Conservation (phyloP, 2,329 filamentous ascomycete genomes). For the Penicillium sp. region DNA sequence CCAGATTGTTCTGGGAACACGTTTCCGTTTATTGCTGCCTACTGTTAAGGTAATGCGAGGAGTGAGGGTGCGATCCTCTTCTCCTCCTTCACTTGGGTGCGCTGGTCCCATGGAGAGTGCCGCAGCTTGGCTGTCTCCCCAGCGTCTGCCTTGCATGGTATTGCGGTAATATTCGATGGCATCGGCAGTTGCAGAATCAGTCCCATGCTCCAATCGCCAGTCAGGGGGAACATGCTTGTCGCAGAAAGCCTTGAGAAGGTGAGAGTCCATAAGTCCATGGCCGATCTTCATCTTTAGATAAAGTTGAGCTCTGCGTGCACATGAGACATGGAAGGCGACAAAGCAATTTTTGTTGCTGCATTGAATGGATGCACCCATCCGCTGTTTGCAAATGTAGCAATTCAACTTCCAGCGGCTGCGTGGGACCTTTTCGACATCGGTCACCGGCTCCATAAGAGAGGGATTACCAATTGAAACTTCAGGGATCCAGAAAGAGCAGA, state of each 20-base stretch:
- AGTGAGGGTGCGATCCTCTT: conserved; percentile 36
- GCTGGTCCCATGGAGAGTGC: conserved; percentile 77
- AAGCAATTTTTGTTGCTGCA: conserved; percentile 98
- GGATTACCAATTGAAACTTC: conserved; percentile 94
- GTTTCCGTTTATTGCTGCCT: conserved; percentile 59
- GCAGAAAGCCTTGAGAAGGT: conserved; percentile 89
- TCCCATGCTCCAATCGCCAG: conserved; percentile 81
- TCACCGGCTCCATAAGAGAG: conserved; percentile 97
- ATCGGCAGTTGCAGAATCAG: conserved; percentile 73
- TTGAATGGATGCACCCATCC: conserved; percentile 97
- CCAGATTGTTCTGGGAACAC: conserved; percentile 70
- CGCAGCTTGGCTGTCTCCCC: conserved; percentile 85
- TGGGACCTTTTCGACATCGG: conserved; percentile 96
- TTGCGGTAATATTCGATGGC: conserved; percentile 87
- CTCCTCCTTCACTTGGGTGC: conserved; percentile 52
- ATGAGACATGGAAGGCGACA: conserved; percentile 95
- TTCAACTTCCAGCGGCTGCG: conserved; percentile 88
- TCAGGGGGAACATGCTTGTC: conserved; percentile 91
- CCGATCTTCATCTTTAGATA: conserved; percentile 97
- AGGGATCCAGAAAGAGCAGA: conserved; percentile 98
- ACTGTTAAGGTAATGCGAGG: conserved; percentile 55
- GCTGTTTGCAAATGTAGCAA: conserved; percentile 96
- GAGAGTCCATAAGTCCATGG: conserved; percentile 76
- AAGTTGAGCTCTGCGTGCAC: conserved; percentile 79
- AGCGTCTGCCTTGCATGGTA: conserved; percentile 83